A percentile compares a stretch with the other conserved stretches of the same genome.
Conservation (phyloP, 2,329 filamentous ascomycete genomes). For the Ophiostoma tasmaniense region DNA sequence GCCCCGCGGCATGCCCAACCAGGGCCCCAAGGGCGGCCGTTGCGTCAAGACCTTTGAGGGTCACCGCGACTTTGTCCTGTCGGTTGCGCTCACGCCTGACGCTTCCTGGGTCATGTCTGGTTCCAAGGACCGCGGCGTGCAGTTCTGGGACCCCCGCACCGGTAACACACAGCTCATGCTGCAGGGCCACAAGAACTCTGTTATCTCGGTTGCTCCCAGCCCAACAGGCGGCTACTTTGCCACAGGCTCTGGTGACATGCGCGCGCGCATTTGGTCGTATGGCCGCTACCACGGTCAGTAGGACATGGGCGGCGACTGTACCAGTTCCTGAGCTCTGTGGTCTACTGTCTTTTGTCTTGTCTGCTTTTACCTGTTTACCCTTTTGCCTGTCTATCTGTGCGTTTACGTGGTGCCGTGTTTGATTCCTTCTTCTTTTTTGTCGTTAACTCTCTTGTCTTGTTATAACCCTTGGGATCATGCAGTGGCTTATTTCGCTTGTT, state of each 20-base stretch:
- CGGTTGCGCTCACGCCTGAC: constrained; percentile 89
- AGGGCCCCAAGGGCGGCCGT: constrained; percentile 72
- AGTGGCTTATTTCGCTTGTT: constrained; percentile 6
- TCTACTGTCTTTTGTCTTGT: neutral
- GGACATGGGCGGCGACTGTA: neutral
- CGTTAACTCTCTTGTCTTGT: constrained; percentile 4
- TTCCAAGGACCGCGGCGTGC: constrained; percentile 92
- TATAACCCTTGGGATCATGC: constrained; percentile 6
- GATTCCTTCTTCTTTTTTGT: constrained; percentile 11
- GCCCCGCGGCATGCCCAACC: constrained; percentile 57
- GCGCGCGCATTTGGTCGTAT: constrained; percentile 94
- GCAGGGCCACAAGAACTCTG: constrained; percentile 97
- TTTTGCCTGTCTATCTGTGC: neutral
- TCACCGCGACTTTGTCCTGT: constrained; percentile 95
- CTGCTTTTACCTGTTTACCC: neutral
- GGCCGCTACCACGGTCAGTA: constrained; percentile 31
- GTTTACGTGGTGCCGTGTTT: neutral
- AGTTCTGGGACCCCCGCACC: constrained; percentile 96
- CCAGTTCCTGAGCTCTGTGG: constrained; percentile 3
- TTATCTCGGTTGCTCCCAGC: constrained; percentile 93
- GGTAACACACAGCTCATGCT: constrained; percentile 96
- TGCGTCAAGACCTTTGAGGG: constrained; percentile 96
- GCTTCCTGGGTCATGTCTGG: constrained; percentile 94
- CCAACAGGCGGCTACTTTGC: constrained; percentile 83
- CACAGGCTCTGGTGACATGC: constrained; percentile 94